Evolutionary conservation across 2,329 filamentous ascomycete genomes (phyloP).

Genomic region (Claviceps monticola): DNA sequence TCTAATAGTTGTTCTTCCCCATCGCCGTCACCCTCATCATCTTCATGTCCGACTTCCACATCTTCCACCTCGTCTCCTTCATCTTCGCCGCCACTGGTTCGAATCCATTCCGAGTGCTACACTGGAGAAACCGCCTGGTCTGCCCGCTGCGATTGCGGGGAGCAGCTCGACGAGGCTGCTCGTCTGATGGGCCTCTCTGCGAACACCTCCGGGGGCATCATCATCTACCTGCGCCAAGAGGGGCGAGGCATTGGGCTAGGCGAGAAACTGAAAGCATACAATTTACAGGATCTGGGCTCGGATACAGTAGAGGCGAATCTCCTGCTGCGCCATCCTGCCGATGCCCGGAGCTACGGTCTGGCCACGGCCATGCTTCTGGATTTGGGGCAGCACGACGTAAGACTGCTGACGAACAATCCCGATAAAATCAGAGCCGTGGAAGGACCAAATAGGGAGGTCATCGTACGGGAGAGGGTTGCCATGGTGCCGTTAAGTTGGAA

Average conservation of each 20-base stretch:
- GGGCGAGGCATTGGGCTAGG: constrained; percentile 88
- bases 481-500: constrained; percentile 96
- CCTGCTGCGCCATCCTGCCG: constrained; percentile 78
- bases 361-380: constrained; percentile 90
- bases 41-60: background rate
- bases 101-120: constrained; percentile 97
- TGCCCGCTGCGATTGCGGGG: constrained; percentile 91
- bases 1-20: background rate
- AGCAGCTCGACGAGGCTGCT: constrained; percentile 93
- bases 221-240: constrained; percentile 91
- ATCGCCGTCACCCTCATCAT: background rate
- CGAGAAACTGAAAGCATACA: constrained; percentile 96
- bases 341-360: constrained; percentile 89
- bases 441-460: constrained; percentile 74
- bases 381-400: constrained; percentile 63
- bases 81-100: constrained; percentile 52
- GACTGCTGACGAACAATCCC: constrained; percentile 88
- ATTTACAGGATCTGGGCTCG: constrained; percentile 89
- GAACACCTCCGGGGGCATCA: constrained; percentile 61
- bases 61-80: background rate
- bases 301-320: constrained; percentile 96
- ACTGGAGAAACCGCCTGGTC: constrained; percentile 98
- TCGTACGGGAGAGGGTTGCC: constrained; percentile 77
- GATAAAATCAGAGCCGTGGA: constrained; percentile 94
- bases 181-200: constrained; percentile 71